Evolutionary conservation across 768 basidiomycete genomes (phyloP), one percentile per base, ranked within the genome.

Genomic region (Agrocybe praecox): DNA sequence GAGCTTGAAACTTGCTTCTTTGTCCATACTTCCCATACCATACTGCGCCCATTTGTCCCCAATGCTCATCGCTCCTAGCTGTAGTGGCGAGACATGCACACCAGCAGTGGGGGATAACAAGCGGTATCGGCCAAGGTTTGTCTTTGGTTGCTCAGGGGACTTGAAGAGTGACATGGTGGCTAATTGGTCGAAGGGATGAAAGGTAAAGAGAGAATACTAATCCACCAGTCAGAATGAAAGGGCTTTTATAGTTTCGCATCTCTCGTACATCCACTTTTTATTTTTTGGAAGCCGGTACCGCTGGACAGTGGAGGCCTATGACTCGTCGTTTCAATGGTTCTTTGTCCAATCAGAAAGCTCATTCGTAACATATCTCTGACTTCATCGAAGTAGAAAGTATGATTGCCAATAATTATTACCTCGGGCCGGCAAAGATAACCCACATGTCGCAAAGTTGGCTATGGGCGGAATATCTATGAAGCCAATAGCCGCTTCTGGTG

Each of bases 31-130:
- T 0, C 80, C 77, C 67, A 74, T 63, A 0, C 72, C 71, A 2
- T 66, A 2, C 0, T 61, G 56, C 7, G 33, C 51, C 76, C 77
- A 76, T 33, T 71, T 65, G 51, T 78, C 74, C 7, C 78, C 78
- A 26, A 80, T 76, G 62, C 70, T 77, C 74, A 73, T 72, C 1
- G 68, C 79, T 21, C 80, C 80, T 1, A 81, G 70, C 48, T 72
- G 70, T 9, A 80, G 62, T 2, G 77, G 78, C 0, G 79, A 81
- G 15, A 79, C 78, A 54, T 74, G 73, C 5, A 80, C 67, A 0
- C 74, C 72, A 29, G 76, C 75, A 34, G 59, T 52, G 5, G 76
- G 71, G 0, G 74, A 73, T 19, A 80, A 62, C 3, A 61, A 55
- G 7, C 74, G 72, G 45, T 77, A 75, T 9, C 66, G 69, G 36